phyloP scores from a whole-genome alignment of 208 protist species.

The Histomonas meleagridis region DNA sequence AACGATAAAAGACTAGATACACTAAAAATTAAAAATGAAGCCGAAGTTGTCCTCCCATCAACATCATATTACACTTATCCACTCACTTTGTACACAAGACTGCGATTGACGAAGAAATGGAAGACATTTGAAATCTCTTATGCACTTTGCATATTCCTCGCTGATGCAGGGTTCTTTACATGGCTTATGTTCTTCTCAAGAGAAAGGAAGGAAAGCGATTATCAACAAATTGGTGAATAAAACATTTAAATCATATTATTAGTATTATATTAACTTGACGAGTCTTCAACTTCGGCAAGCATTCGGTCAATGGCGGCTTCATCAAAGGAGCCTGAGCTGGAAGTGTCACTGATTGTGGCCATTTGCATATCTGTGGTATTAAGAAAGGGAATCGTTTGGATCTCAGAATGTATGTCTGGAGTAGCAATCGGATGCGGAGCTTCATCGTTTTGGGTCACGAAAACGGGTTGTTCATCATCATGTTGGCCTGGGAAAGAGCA shows the following conservation, averaged over 20 bases:
- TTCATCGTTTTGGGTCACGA: not conserved
- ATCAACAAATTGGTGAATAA: too few relatives aligned
- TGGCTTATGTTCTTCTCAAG: constrained; percentile 4
- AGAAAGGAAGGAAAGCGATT: too few relatives aligned
- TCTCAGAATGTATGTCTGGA: not conserved
- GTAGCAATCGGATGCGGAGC: not conserved
- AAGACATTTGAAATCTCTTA: constrained; percentile 6
- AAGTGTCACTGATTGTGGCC: not conserved
- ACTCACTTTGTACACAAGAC: not conserved
- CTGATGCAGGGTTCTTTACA: not conserved
- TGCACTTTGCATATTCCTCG: not conserved
- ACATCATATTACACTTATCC: not conserved
- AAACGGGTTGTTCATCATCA: not conserved
- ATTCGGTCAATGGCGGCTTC: not conserved
- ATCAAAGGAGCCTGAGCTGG: not conserved
- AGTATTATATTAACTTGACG: too few relatives aligned
- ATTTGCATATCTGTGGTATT: not conserved
- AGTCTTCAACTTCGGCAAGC: not conserved
- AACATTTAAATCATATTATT: too few relatives aligned
- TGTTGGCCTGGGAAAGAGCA: not conserved
- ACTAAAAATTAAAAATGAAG: not conserved
- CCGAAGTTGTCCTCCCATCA: not conserved
- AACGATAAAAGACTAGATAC: not conserved
- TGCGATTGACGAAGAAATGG: not conserved
- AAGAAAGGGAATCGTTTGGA: not conserved